Percentiles rank a stretch among this genome's conserved stretches.
These are phyloP conservation scores for Reticulascus tulasneorum DNA, from an alignment of 2,329 filamentous ascomycete genomes.

Conservation along the genomic window DNA sequence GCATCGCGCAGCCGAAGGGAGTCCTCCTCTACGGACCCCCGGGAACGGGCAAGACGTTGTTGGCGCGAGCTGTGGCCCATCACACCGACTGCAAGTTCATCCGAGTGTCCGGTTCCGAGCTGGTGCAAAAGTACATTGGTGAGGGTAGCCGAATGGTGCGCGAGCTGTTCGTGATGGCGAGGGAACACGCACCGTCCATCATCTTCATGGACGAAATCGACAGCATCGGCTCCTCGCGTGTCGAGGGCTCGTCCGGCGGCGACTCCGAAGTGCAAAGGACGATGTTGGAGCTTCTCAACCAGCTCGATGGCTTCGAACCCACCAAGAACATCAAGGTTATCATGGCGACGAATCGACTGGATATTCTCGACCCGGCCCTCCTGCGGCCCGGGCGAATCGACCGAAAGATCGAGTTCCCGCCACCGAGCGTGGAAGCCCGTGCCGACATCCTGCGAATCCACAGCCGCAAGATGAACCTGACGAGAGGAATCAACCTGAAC, in stretches of 20 bases:
- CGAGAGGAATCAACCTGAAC: conserved; percentile 91
- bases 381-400: conserved; percentile 96
- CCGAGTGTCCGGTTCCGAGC: conserved; percentile 87
- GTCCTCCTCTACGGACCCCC: conserved; percentile 95
- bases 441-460: conserved; percentile 98
- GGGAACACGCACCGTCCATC: conserved; percentile 96
- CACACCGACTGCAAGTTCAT: conserved; percentile 99
- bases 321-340: conserved; percentile 99
- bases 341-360: conserved; percentile 97
- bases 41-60: conserved; percentile 92
- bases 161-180: conserved; percentile 97
- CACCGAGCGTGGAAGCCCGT: conserved; percentile 90
- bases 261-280: conserved; percentile 98
- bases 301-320: conserved; percentile 96
- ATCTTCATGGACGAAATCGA: conserved; percentile 99
- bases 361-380: conserved; percentile 93
- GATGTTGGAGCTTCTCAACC: conserved; percentile 97
- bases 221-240: conserved; percentile 94
- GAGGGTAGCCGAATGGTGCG: conserved; percentile 98
- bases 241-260: conserved; percentile 90
- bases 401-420: conserved; percentile 98
- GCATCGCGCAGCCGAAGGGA: conserved; percentile 96
- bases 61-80: conserved; percentile 93
- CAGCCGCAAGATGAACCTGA: conserved; percentile 97
- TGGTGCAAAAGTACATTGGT: conserved; percentile 99